Evolutionary conservation across 2,329 filamentous ascomycete genomes (phyloP), one percentile per base, ranked within the genome.

Genomic region (Trichophyton verrucosum): DNA sequence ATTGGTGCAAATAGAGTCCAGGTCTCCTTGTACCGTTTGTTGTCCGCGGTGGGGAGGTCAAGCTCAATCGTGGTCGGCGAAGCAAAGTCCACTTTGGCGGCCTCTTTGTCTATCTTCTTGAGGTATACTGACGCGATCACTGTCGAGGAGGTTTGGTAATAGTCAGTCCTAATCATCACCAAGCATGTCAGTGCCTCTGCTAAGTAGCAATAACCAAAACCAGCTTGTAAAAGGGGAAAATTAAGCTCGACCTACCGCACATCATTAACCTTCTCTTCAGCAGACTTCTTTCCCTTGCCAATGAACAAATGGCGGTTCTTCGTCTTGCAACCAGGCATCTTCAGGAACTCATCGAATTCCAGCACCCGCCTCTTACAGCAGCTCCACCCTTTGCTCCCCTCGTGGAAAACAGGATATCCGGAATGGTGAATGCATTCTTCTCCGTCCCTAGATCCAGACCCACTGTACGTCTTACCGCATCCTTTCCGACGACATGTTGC

Each of bases 341-440:
- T 94, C 86, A 99, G 86, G 76, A 99, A 99, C 74, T 97, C 87
- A 73, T 99, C 91, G 74, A 99, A 99, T 72, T 99, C 94, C 62
- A 99, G 77, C 61, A 99, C 94, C 42, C 91, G 83, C 68, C 90
- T 81, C 82, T 97, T 97, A 78, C 94, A 99, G 79, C 94, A 99
- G 62, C 86, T 91, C 81, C 94, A 99, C 1, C 94, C 94, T 78
- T 99, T 99, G 77, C 89, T 95, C 40, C 94, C 94, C 78, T 99
- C 94, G 73, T 99, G 94, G 77, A 99, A 99, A 66, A 99, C 86
- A 24, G 94, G 89, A 22, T 82, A 84, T 3, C 94, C 94, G 0
- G 94, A 91, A 75, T 99, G 94, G 70, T 95, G 86, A 55, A 89
- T 81, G 72, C 94, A 99, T 63, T 83, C 80, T 77, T 96, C 91